Evolutionary conservation across 2,329 filamentous ascomycete species (phyloP), one percentile per base, ranked within the genome.

Genomic region (Diplodia corticola): DNA sequence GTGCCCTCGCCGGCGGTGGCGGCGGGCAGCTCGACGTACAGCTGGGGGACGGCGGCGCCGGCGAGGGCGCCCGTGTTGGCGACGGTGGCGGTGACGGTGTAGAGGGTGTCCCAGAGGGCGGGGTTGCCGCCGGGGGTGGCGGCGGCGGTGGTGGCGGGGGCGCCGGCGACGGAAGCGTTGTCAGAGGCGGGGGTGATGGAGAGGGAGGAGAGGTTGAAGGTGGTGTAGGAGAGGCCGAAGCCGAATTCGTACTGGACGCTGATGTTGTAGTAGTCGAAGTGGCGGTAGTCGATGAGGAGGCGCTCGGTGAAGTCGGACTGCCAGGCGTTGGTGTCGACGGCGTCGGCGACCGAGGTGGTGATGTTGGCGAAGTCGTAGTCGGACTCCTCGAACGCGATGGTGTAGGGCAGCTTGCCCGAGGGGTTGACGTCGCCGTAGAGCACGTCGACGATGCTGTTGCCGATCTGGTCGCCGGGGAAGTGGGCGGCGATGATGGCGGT

Each of bases 241-340:
- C 94, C 93, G 71, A 97, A 97, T 54, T 92, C 90, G 74, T 89
- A 97, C 0, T 91, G 89, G 0, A 93, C 93, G 5, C 83, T 82
- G 67, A 95, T 89, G 66, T 84, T 82, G 64, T 89, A 78, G 74
- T 90, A 91, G 81, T 97, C 93, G 71, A 97, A 93, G 77, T 93
- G 86, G 13, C 93, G 89, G 79, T 97, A 97, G 80, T 97, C 94
- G 70, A 96, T 88, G 74, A 93, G 93, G 0, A 97, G 79, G 0
- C 92, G 92, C 74, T 97, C 92, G 0, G 83, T 84, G 75, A 95
- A 96, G 69, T 92, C 59, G 40, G 65, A 26, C n/a, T 67, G 65
- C 65, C 65, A 67, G 17, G 65, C 65, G 65, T 63, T 44, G 59
- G 65, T 57, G 65, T 64, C 51, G 59, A 28, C 51, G 30, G 50